These are phyloP conservation scores for Aspergillus campestris DNA, from an alignment of 495 filamentous ascomycete species.

Conservation along the genomic window DNA sequence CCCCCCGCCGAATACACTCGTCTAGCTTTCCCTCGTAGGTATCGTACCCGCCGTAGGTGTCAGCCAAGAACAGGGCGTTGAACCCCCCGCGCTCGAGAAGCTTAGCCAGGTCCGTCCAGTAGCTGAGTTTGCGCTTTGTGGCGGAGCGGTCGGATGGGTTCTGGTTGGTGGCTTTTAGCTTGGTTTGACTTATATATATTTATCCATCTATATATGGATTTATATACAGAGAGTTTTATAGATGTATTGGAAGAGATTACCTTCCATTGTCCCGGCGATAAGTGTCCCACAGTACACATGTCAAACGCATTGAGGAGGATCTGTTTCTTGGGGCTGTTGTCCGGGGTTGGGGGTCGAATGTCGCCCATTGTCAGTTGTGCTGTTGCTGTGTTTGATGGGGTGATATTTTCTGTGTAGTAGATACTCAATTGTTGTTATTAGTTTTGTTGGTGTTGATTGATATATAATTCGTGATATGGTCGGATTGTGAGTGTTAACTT, in stretches of 20 bases:
- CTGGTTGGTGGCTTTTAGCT: slow-evolving; percentile 14
- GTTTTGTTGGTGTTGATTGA: too few species aligned
- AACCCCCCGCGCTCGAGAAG: slow-evolving; percentile 50
- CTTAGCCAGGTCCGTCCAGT: slow-evolving; percentile 54
- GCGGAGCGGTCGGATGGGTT: slow-evolving; percentile 48
- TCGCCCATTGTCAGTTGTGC: slow-evolving; percentile 10
- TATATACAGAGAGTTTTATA: background rate
- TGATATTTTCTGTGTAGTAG: too few species aligned
- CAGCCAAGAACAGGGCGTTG: slow-evolving; percentile 53
- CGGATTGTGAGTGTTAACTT: too few species aligned
- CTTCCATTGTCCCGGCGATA: slow-evolving; percentile 58
- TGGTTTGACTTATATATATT: background rate
- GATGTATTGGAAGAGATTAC: slow-evolving; percentile 23
- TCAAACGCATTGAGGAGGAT: slow-evolving; percentile 61
- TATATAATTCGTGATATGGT: too few species aligned
- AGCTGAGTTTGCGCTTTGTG: slow-evolving; percentile 46
- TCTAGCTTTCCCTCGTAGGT: slow-evolving; percentile 50
- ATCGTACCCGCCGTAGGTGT: slow-evolving; percentile 51
- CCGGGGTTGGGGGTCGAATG: background rate
- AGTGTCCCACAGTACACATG: slow-evolving; percentile 53
- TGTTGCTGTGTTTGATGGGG: too few species aligned
- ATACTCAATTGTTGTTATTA: too few species aligned
- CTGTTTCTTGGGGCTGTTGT: slow-evolving; percentile 41
- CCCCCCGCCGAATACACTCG: slow-evolving; percentile 39
- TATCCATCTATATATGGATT: background rate